Evolutionary conservation across 2,329 filamentous ascomycete species (phyloP).

Genomic region (Ascochyta viciae-villosae): DNA sequence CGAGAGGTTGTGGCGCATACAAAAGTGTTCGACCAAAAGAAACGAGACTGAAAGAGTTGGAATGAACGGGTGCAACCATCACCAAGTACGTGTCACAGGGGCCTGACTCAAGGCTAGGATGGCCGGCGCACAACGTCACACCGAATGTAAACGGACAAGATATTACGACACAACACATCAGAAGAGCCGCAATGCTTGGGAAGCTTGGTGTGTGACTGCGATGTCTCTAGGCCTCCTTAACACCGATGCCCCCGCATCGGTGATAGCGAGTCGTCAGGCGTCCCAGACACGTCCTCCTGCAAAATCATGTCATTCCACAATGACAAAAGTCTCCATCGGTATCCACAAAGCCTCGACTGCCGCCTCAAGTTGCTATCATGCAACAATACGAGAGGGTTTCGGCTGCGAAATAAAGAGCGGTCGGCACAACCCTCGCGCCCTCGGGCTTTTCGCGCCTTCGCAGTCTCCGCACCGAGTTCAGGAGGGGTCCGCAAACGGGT

Average conservation of each 20-base stretch:
- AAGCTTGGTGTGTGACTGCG: not conserved
- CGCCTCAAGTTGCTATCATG: not conserved
- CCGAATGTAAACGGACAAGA: not conserved
- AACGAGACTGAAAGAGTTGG: not conserved
- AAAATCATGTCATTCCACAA: not conserved
- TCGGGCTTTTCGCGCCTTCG: slow-evolving; percentile 21
- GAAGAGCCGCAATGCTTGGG: not conserved
- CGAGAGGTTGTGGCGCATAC: too few species aligned
- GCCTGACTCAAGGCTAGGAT: not conserved
- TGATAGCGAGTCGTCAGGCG: not conserved
- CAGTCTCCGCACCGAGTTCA: slow-evolving; percentile 23
- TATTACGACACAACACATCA: not conserved
- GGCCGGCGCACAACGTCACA: not conserved
- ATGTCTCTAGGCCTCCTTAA: not conserved
- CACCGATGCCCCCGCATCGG: slow-evolving; percentile 3
- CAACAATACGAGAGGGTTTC: not conserved
- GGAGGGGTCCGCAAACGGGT: not conserved
- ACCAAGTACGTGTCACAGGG: not conserved
- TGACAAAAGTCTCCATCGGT: not conserved
- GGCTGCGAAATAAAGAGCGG: not conserved
- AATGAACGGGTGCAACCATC: not conserved
- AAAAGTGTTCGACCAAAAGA: too few species aligned
- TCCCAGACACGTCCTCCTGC: not conserved
- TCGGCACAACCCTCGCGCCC: not conserved
- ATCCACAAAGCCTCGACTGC: not conserved